Evolutionary conservation across 2,329 filamentous ascomycete genomes (phyloP), one percentile per base, ranked within the genome.

Genomic region (Talaromyces verruculosus): DNA sequence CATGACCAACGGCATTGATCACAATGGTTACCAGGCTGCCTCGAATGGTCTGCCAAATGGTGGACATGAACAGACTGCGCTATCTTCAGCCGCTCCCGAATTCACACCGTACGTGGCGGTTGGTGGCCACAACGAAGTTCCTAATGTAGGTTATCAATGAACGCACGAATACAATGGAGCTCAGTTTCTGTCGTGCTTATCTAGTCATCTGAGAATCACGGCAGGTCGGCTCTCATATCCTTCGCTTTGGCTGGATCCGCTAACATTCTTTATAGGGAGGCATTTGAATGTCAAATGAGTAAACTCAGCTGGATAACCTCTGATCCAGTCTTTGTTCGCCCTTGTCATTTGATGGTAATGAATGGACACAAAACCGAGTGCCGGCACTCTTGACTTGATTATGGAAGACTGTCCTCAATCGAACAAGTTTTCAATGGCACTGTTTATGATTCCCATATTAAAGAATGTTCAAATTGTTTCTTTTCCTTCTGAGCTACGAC

Each of bases 81-180:
- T 89, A 30, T 89, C 87, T 37, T 87, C 87, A n/a, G 79, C 84
- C 22, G 88, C 88, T 2, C 86, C 87, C 0, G 87, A 88, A 68
- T 89, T 89, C 70, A 83, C 84, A 7, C 86, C 86, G 15, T 76
- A 76, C 65, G 74, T 71, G 67, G 70, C 60, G 25, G 39, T 71
- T 71, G 68, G 69, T 64, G 66, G 69, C 67, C 70, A 73, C 62
- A 75, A 70, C 69, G 78, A 79, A 68, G 70, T 74, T 69, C 68
- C 73, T 69, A 77, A 76, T 77, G 77, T 78, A 76, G 71, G 76
- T 68, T 58, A 65, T 63, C 69, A 61, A 66, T 76, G 70, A 76
- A 70, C 77, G 64, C 75, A 70, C 73, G 22, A 63, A 19, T 13
- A 25, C 61, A 45, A 63, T 15, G 61, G 69, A 78, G 78, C 65